Base-by-base conservation (phyloP, 345 rosid genomes). In the Clausena lansium region DNA sequence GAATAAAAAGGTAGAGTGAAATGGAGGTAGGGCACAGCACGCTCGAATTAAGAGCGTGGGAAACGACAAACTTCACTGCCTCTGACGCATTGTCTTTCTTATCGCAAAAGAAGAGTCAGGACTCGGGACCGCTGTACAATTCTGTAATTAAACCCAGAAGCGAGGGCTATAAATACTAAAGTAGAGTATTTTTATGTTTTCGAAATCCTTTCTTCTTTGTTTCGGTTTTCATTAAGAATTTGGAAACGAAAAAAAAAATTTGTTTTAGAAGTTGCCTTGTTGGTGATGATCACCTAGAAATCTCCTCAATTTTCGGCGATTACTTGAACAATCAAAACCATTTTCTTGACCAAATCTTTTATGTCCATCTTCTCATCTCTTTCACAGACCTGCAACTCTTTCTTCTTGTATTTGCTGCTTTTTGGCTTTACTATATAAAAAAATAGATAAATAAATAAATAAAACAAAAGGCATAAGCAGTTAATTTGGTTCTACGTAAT, bases 301-400 rank as follows among this genome's bases (percentile, higher is more conserved):
- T 1, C 65, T 19, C 69, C 74, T 60, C 47, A 66, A 75, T 70
- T 52, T 47, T 32, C 50, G 65, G 59, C 59, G 64, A 32, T 71
- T 68, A 41, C 64, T 33, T 59, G 33, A 41, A 61, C 64, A 28
- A 45, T 60, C 54, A 33, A 60, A 6, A 45, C 64, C 10, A n/a
- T 60, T 20, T 70, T 19, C 25, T 52, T 65, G 70, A 74, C 71
- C 57, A 74, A 60, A 74, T 47, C 39, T 47, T n/a, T 35, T 19
- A 28, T 45, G 0, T 13, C 1, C 1, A 15, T 32, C 52, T 50
- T 22, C 24, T 39, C 20, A 9, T 67, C 32, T 38, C 17, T 10
- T 59, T 59, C 32, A 24, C 30, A 17, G 57, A 58, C 27, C 61
- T n/a, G 28, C 61, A 58, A 58, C 32, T 67, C 45, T 30, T 36